Conservation (phyloP, 805 yeast genomes). For the Ogataea glucozyma region DNA sequence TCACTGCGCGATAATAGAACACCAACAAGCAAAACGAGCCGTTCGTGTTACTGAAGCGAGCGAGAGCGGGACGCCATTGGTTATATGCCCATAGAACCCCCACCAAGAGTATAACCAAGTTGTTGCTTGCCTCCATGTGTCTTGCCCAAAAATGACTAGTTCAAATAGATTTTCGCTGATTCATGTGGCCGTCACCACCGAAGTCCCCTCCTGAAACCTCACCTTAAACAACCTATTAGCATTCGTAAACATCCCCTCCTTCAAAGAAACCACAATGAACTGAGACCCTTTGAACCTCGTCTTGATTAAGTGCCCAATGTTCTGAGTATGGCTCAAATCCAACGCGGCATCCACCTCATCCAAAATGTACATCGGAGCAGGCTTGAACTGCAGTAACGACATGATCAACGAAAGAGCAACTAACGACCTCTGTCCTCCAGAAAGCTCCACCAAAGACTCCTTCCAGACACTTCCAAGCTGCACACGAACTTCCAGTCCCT, state of each 20-base stretch:
- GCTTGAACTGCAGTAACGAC: slow-evolving; percentile 90
- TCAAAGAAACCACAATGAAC: slow-evolving; percentile 92
- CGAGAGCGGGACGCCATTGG: no score
- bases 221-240: slow-evolving; percentile 94
- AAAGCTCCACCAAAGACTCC: slow-evolving; percentile 88
- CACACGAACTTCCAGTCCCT: slow-evolving; percentile 89
- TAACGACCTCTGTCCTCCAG: slow-evolving; percentile 96
- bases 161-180: background rate
- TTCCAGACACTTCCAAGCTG: slow-evolving; percentile 93
- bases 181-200: slow-evolving; percentile 76
- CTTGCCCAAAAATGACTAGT: no score
- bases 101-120: no score
- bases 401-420: slow-evolving; percentile 89
- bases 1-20: no score
- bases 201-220: slow-evolving; percentile 94
- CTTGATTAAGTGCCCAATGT: slow-evolving; percentile 94
- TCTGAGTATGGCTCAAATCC: slow-evolving; percentile 95
- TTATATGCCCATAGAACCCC: no score
- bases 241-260: slow-evolving; percentile 97
- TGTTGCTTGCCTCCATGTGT: no score
- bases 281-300: slow-evolving; percentile 95
- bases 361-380: slow-evolving; percentile 97
- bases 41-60: no score
- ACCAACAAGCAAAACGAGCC: no score
- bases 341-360: slow-evolving; percentile 99